Evolutionary conservation across 2,329 filamentous ascomycete genomes (phyloP).

Genomic region (Hymenoscyphus fructigenus): DNA sequence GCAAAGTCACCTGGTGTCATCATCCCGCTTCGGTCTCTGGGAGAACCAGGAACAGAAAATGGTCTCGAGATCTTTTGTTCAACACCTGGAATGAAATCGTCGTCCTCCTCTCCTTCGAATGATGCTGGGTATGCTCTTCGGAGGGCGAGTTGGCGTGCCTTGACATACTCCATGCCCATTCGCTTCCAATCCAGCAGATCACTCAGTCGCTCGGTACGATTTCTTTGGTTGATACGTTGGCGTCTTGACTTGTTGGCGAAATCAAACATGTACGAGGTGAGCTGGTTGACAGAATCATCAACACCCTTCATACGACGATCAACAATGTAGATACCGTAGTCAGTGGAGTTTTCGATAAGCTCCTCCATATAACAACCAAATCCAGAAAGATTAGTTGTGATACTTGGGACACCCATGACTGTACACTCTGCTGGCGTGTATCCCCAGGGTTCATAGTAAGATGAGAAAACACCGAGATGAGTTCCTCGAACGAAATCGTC

Average conservation of each 20-base stretch:
- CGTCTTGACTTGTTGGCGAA: constrained; percentile 91
- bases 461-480: constrained; percentile 91
- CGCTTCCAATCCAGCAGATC: constrained; percentile 98
- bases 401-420: constrained; percentile 97
- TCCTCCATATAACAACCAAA: constrained; percentile 99
- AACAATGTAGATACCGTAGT: constrained; percentile 99
- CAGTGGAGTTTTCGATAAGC: constrained; percentile 93
- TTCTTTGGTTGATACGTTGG: constrained; percentile 97
- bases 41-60: constrained; percentile 90
- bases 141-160: constrained; percentile 89
- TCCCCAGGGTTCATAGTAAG: constrained; percentile 99
- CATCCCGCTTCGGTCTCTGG: constrained; percentile 88
- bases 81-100: constrained; percentile 86
- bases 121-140: constrained; percentile 87
- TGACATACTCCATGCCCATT: constrained; percentile 99
- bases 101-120: constrained; percentile 77
- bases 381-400: constrained; percentile 95
- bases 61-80: constrained; percentile 95
- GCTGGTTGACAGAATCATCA: constrained; percentile 95
- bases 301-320: constrained; percentile 93
- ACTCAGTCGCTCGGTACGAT: constrained; percentile 90
- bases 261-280: constrained; percentile 89
- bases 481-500: constrained; percentile 98
- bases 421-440: constrained; percentile 98
- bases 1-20: constrained; percentile 99